Evolutionary conservation across 805 yeast species (phyloP).

Genomic region (Candida pseudoglaebosa): DNA sequence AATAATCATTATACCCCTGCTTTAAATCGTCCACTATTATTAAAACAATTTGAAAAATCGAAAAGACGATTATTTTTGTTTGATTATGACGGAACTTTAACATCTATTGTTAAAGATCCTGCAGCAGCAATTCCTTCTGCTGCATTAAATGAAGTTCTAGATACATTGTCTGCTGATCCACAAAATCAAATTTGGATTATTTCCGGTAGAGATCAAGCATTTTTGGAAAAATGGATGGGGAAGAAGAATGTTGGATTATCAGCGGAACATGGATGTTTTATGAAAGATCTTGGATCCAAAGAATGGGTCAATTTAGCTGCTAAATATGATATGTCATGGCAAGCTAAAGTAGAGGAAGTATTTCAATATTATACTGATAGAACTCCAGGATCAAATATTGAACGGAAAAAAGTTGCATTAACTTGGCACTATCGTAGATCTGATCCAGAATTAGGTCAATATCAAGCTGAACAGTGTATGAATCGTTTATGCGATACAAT

Average conservation of each 20-base stretch:
- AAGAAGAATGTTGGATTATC: conserved; percentile 69
- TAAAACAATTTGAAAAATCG: conserved; percentile 57
- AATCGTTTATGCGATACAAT: conserved; percentile 59
- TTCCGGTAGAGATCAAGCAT: conserved; percentile 90
- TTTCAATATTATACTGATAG: conserved; percentile 74
- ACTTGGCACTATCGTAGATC: conserved; percentile 98
- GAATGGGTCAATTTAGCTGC: conserved; percentile 86
- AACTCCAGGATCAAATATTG: conserved; percentile 88
- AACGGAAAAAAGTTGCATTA: conserved; percentile 85
- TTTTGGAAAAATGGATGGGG: conserved; percentile 87
- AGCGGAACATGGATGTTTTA: conserved; percentile 97
- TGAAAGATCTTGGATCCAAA: conserved; percentile 62
- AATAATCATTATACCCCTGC: conserved; percentile 62
- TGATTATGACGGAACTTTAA: conserved; percentile 96
- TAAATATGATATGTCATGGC: conserved; percentile 91
- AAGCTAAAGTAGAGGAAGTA: conserved; percentile 68
- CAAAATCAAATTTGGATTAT: conserved; percentile 90
- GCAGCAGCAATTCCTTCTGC: conserved; percentile 96
- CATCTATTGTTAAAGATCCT: conserved; percentile 95
- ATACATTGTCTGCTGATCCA: conserved; percentile 65
- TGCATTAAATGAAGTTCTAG: conserved; percentile 56
- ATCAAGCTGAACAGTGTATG: conserved; percentile 68
- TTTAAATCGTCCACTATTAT: conserved; percentile 64
- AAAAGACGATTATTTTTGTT: conserved; percentile 75
- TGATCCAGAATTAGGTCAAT: conserved; percentile 89